Conservation (phyloP, 805 yeast genomes). For the Yamadazyma olivae region DNA sequence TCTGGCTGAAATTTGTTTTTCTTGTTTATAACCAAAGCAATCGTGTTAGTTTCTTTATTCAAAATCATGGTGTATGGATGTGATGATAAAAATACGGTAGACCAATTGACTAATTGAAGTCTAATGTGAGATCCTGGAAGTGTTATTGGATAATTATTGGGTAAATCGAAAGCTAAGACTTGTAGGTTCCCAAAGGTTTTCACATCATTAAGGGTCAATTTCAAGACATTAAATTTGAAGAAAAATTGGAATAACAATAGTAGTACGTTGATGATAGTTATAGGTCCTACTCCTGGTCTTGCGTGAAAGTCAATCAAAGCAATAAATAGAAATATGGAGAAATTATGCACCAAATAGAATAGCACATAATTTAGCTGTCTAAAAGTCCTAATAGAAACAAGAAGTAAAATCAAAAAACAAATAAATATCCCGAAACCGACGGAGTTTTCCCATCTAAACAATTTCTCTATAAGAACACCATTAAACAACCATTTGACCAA, state of each 20-base stretch:
- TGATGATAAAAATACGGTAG: slow-evolving; percentile 7
- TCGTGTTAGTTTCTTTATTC: background rate
- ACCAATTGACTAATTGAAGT: background rate
- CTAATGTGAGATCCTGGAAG: slow-evolving; percentile 12
- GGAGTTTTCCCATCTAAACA: slow-evolving; percentile 40
- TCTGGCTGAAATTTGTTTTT: slow-evolving; percentile 4
- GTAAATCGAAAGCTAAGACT: slow-evolving; percentile 7
- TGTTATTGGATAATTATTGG: slow-evolving; percentile 8
- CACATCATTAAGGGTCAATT: slow-evolving; percentile 1
- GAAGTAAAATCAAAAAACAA: slow-evolving; percentile 31
- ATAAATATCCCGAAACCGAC: slow-evolving; percentile 49
- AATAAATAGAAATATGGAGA: slow-evolving; percentile 45
- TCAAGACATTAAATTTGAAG: slow-evolving; percentile 22
- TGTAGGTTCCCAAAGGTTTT: slow-evolving; percentile 4
- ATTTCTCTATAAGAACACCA: slow-evolving; percentile 28
- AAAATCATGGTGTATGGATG: slow-evolving; percentile 14
- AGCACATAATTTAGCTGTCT: slow-evolving; percentile 48
- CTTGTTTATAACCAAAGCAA: slow-evolving; percentile 6
- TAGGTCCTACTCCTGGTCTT: slow-evolving; percentile 55
- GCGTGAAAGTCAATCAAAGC: slow-evolving; percentile 57
- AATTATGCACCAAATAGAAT: slow-evolving; percentile 58
- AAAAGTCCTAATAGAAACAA: slow-evolving; percentile 47
- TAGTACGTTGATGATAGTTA: slow-evolving; percentile 14
- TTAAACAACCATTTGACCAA: slow-evolving; percentile 45
- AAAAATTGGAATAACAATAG: slow-evolving; percentile 35